Base-by-base conservation (phyloP, 495 filamentous ascomycete species). In the Talaromyces nanjingensis region DNA sequence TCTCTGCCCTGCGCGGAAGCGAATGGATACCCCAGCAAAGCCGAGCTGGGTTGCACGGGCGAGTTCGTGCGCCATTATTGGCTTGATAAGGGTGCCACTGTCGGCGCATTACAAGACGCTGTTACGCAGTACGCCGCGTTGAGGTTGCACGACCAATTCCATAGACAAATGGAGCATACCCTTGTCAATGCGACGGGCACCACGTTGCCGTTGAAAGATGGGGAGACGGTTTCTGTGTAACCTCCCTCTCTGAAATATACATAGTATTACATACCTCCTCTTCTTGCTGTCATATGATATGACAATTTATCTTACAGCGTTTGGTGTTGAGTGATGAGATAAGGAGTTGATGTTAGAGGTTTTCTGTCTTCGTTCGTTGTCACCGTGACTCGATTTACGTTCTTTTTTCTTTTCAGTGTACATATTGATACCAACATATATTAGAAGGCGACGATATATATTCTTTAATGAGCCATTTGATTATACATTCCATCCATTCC, bases 1-100 rank as follows among this genome's bases (percentile, higher is more conserved):
- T 69, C 71, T 14, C 65, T 79, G 4, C 62, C 73, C 22, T 79
- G 76, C 58, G 67, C 67, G 3, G 76, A 77, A 53, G 76, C 76
- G n/a, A 79, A 70, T 61, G 68, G 70, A 34, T 70, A 58, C 42
- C 70, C 70, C 6, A 60, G 63, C 22, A 52, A 59, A 12, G 64
- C 65, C 4, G 20, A 65, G n/a, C 53, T 42, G 3, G 64, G 64
- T 4, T 71, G 69, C 47, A 47, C 34, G 4, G 64, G 69, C 24
- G 66, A 65, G 33, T 64, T 69, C 9, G 64, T 69, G 18, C 62
- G 65, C 2, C 69, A 71, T 57, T 71, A 65, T 49, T 71, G 69
- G 69, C 37, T 39, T 4, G 55, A 42, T 27, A 71, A 71, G 47
- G 37, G 33, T 3, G 57, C 60, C 2, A 49, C 65, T 45, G 20